Conservation (phyloP, 2,329 filamentous ascomycete species). For the Fusarium zealandicum region DNA sequence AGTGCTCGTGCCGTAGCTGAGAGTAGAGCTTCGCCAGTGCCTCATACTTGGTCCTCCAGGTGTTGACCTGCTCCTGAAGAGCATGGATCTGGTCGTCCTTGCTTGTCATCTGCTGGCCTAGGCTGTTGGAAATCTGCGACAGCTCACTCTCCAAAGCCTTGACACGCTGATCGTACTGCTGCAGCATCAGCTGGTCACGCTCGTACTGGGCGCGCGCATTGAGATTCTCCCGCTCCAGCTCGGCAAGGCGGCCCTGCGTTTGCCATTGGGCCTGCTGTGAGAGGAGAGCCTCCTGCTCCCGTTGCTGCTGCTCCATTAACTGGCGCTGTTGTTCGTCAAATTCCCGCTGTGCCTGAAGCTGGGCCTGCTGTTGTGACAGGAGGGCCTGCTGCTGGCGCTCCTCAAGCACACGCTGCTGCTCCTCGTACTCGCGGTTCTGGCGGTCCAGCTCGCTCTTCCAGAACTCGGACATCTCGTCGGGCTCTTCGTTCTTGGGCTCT, state of each 20-base stretch:
- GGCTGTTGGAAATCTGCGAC: slow-evolving; percentile 79
- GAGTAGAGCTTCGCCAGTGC: slow-evolving; percentile 96
- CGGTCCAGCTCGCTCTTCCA: slow-evolving; percentile 93
- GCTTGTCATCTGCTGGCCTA: slow-evolving; percentile 83
- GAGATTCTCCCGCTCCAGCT: slow-evolving; percentile 93
- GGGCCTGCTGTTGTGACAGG: slow-evolving; percentile 80
- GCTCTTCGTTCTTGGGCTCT: slow-evolving; percentile 75
- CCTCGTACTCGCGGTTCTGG: slow-evolving; percentile 93
- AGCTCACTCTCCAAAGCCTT: slow-evolving; percentile 92
- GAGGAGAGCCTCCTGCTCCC: slow-evolving; percentile 89
- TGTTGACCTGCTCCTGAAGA: slow-evolving; percentile 96
- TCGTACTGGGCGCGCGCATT: slow-evolving; percentile 95
- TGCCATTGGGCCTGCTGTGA: slow-evolving; percentile 91
- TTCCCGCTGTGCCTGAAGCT: slow-evolving; percentile 87
- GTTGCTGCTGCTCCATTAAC: slow-evolving; percentile 85
- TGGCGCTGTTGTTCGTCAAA: slow-evolving; percentile 94
- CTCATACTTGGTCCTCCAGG: slow-evolving; percentile 97
- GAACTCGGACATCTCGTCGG: slow-evolving; percentile 95
- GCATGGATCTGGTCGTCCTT: slow-evolving; percentile 94
- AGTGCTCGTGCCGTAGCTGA: slow-evolving; percentile 91
- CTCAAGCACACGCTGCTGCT: slow-evolving; percentile 87
- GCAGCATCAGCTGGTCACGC: slow-evolving; percentile 94
- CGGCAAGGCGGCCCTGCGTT: slow-evolving; percentile 93
- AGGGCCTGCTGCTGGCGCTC: slow-evolving; percentile 86
- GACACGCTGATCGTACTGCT: slow-evolving; percentile 94